phyloP scores from a whole-genome alignment of 257 asterid genomes.

The Paulownia fortunei region DNA sequence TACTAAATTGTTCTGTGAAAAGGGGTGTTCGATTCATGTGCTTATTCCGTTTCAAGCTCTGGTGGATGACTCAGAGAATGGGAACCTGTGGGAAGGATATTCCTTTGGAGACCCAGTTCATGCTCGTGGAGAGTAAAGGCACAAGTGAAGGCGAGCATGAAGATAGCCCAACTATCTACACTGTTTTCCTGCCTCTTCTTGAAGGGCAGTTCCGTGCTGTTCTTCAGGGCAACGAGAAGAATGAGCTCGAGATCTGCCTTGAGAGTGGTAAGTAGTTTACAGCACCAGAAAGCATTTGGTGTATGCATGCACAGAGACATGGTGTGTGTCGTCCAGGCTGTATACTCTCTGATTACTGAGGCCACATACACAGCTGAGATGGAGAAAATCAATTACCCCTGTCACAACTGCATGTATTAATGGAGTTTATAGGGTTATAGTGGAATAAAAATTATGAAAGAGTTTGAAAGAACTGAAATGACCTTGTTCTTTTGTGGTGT shows the following conservation, averaged over 20 bases:
- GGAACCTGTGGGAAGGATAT: slow-evolving; percentile 91
- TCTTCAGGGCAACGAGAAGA: slow-evolving; percentile 92
- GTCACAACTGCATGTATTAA: slow-evolving; percentile 25
- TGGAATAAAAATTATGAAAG: slow-evolving; percentile 7
- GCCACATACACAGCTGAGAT: slow-evolving; percentile 23
- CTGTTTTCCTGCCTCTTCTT: slow-evolving; percentile 91
- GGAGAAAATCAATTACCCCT: slow-evolving; percentile 19
- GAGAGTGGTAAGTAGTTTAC: slow-evolving; percentile 85
- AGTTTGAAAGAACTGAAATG: slow-evolving; percentile 28
- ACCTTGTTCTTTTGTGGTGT: slow-evolving; percentile 26
- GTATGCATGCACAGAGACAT: slow-evolving; percentile 23
- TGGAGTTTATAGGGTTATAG: slow-evolving; percentile 25
- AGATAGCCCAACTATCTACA: slow-evolving; percentile 70
- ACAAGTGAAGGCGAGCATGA: slow-evolving; percentile 60
- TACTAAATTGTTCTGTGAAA: slow-evolving; percentile 21
- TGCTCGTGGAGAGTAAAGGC: slow-evolving; percentile 93
- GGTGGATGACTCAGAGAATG: slow-evolving; percentile 99
- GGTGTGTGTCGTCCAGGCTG: background rate
- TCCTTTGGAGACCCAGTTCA: slow-evolving; percentile 95
- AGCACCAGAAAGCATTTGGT: slow-evolving; percentile 27
- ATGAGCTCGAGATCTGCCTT: slow-evolving; percentile 91
- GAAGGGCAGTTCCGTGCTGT: slow-evolving; percentile 97
- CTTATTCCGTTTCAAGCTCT: slow-evolving; percentile 94
- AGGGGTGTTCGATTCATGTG: slow-evolving; percentile 94
- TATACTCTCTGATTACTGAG: slow-evolving; percentile 1